Conservation (phyloP, 225 moss, liverwort and hornwort genomes). For the Marchantia paleacea region DNA sequence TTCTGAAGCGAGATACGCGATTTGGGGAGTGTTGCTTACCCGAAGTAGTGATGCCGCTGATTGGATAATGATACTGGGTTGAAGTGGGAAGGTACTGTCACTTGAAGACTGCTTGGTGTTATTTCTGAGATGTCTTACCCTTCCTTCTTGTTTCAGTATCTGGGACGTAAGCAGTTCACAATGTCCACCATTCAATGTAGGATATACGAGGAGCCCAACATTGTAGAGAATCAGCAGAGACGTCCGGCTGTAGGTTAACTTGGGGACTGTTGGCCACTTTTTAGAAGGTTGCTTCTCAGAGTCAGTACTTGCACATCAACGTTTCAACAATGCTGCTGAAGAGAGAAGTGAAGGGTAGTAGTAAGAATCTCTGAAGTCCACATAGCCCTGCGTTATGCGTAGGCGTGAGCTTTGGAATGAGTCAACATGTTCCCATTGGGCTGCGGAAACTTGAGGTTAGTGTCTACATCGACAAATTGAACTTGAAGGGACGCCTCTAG, state of each 20-base stretch:
- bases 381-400: not conserved
- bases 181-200: not conserved
- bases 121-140: not conserved
- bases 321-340: not conserved
- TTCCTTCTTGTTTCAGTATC: conserved; percentile 3
- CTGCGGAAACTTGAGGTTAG: conserved; percentile 3
- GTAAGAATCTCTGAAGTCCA: conserved; percentile 4
- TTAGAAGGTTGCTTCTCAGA: not conserved
- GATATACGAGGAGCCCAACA: not conserved
- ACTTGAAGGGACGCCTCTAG: not conserved
- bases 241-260: not conserved
- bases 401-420: conserved; percentile 5
- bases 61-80: not conserved
- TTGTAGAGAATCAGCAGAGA: conserved; percentile 6
- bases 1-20: not conserved
- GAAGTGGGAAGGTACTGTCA: not conserved
- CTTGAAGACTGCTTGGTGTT: not conserved
- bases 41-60: not conserved
- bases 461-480: not conserved
- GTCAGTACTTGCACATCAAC: not conserved
- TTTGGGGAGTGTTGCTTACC: not conserved
- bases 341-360: not conserved
- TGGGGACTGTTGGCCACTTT: not conserved
- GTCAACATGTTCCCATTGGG: conserved; percentile 1
- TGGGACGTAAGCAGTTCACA: not conserved